Conservation (phyloP, 768 basidiomycete genomes). For the Obba rivulosa region DNA sequence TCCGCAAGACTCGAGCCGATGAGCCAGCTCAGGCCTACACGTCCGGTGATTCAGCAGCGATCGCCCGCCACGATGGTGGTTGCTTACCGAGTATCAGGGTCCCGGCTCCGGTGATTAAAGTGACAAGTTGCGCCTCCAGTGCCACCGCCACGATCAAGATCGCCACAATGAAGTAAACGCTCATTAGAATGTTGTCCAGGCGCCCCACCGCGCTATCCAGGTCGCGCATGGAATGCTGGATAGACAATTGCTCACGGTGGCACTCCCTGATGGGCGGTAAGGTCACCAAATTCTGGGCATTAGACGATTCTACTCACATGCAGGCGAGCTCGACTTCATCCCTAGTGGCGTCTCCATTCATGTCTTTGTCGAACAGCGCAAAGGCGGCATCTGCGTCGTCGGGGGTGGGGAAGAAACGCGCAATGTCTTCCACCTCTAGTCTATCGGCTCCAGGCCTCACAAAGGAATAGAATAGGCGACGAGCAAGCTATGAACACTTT, state of each 20-base stretch:
- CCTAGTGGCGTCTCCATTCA: constrained; percentile 64
- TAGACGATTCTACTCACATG: constrained; percentile 36
- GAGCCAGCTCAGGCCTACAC: constrained; percentile 75
- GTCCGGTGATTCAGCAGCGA: neutral
- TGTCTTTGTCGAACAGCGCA: constrained; percentile 62
- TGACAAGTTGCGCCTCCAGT: constrained; percentile 70
- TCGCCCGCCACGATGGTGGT: neutral
- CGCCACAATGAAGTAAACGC: constrained; percentile 65
- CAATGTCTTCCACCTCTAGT: constrained; percentile 64
- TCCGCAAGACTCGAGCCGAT: constrained; percentile 79
- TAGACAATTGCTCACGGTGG: constrained; percentile 79
- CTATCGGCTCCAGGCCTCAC: constrained; percentile 52
- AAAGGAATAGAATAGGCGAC: constrained; percentile 85
- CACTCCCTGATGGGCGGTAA: constrained; percentile 47
- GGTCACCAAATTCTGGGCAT: neutral
- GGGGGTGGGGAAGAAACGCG: constrained; percentile 57
- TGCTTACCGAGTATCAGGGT: constrained; percentile 44
- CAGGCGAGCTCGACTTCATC: constrained; percentile 76
- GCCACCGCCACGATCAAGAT: constrained; percentile 80
- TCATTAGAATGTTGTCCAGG: constrained; percentile 84
- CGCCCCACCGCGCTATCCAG: constrained; percentile 85
- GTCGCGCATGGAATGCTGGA: constrained; percentile 85
- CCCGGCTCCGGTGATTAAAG: constrained; percentile 74
- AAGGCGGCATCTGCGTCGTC: constrained; percentile 70
- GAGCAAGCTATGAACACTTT: constrained; percentile 52